Base-by-base conservation (phyloP, 1,284 basidiomycete genomes). In the Ceratorhiza oryzae-sativae region DNA sequence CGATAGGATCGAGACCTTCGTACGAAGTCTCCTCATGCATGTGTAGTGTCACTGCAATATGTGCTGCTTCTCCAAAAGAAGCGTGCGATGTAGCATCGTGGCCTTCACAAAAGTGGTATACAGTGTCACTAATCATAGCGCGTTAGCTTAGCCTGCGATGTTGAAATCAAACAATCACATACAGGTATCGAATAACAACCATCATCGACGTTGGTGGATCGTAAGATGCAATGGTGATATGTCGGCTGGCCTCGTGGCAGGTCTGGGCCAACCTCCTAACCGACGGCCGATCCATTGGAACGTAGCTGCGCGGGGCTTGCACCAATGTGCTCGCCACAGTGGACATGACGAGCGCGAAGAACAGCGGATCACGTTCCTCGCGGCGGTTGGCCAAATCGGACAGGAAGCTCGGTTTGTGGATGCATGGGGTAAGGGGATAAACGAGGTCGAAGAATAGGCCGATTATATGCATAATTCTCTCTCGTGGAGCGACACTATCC, bases 401-500 rank as follows among this genome's bases (percentile, higher is more conserved):
- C 88, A 94, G 90, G 79, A 94, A 95, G 0, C 91, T 91, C 45
- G 92, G 92, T 45, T 79, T 78, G 81, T 92, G 90, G 61, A 93
- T 82, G 79, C 90, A 91, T 4, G 93, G 93, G 8, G 90, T 92
- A 58, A 94, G 84, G 9, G 92, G 90, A 79, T 94, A 93, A 55
- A 94, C 90, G 78, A 93, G 94, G 80, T 94, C 93, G 78, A 94
- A 94, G 82, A 93, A 95, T 25, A 94, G 85, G 36, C 89, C 86
- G 75, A 94, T 89, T 76, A 94, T 90, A 73, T 91, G 86, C 55
- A 87, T 86, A 72, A 93, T 89, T 4, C 88, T 91, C 75, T 92
- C 90, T 65, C 90, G 85, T 27, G 89, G 88, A 12, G 90, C 90
- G 59, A 93, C 87, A 75, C 91, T 89, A 77, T 91, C 90, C 49